Percentiles rank a stretch among this genome's conserved stretches.
These are phyloP conservation scores for Alloascoidea hylecoeti DNA, from an alignment of 805 yeast species.

Conservation along the genomic window DNA sequence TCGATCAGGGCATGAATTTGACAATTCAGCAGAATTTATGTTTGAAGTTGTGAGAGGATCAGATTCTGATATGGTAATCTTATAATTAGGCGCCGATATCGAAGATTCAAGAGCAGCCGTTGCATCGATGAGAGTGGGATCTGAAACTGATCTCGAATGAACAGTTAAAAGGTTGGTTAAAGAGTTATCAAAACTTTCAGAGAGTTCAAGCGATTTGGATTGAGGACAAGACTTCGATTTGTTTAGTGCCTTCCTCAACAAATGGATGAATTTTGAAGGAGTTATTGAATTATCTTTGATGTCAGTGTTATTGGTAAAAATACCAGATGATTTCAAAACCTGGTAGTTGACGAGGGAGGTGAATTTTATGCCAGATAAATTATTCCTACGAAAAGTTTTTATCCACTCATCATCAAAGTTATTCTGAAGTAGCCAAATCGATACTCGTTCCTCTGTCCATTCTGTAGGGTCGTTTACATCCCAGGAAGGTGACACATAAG, in stretches of 20 bases:
- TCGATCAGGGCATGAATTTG: too few relatives aligned
- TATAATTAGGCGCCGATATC: too few relatives aligned
- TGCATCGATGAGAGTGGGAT: not conserved
- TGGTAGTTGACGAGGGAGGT: conserved; percentile 57
- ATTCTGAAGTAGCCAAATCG: conserved; percentile 53
- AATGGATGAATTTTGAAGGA: not conserved
- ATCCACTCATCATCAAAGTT: conserved; percentile 65
- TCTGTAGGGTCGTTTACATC: conserved; percentile 37
- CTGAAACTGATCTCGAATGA: not conserved
- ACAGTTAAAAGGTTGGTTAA: too few relatives aligned
- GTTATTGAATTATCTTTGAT: not conserved
- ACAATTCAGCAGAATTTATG: too few relatives aligned
- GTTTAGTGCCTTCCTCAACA: not conserved
- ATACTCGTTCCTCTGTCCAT: conserved; percentile 63
- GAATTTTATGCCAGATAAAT: conserved; percentile 49
- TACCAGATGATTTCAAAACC: conserved; percentile 26
- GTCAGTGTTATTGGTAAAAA: not conserved
- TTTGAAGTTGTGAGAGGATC: too few relatives aligned
- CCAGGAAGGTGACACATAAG: conserved; percentile 22
- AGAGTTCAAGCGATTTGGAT: too few relatives aligned
- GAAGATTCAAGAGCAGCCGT: not conserved
- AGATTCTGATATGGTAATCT: too few relatives aligned
- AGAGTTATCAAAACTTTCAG: too few relatives aligned
- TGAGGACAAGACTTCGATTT: not conserved
- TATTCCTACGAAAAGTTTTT: conserved; percentile 40